A percentile compares a stretch with the other conserved stretches of the same genome.
Evolutionary conservation across 2,329 filamentous ascomycete species (phyloP).

Genomic region (Rutstroemia sp.): DNA sequence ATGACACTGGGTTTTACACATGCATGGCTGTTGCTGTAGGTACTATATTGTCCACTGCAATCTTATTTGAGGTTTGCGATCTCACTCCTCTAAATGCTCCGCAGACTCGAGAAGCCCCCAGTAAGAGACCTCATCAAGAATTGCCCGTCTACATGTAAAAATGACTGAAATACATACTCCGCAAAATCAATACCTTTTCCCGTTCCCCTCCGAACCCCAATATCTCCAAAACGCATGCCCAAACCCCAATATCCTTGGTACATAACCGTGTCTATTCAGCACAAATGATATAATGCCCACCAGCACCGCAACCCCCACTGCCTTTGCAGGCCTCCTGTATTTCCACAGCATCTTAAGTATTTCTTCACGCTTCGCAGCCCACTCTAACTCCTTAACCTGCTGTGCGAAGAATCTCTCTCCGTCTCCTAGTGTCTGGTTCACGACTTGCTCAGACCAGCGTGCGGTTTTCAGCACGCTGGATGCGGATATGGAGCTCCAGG

Average conservation of each 20-base stretch:
- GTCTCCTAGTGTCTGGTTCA: conserved; percentile 53
- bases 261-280: conserved; percentile 10
- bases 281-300: conserved; percentile 64
- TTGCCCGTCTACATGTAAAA: too few relatives aligned
- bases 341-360: conserved; percentile 46
- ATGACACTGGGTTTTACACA: too few relatives aligned
- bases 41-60: too few relatives aligned
- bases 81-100: too few relatives aligned
- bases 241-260: background rate
- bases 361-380: conserved; percentile 51
- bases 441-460: conserved; percentile 41
- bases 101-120: too few relatives aligned
- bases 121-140: too few relatives aligned
- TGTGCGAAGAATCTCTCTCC: conserved; percentile 61
- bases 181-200: background rate
- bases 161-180: too few relatives aligned
- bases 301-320: conserved; percentile 55
- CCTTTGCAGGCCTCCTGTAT: conserved; percentile 58
- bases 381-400: conserved; percentile 65
- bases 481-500: conserved; percentile 65
- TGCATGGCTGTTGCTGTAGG: too few relatives aligned
- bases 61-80: too few relatives aligned
- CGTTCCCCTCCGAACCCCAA: background rate
- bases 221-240: conserved; percentile 22
- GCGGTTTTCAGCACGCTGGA: conserved; percentile 84